Evolutionary conservation across 2,329 filamentous ascomycete species (phyloP), one percentile per base, ranked within the genome.

Genomic region (Sporothrix pseudoabietina): DNA sequence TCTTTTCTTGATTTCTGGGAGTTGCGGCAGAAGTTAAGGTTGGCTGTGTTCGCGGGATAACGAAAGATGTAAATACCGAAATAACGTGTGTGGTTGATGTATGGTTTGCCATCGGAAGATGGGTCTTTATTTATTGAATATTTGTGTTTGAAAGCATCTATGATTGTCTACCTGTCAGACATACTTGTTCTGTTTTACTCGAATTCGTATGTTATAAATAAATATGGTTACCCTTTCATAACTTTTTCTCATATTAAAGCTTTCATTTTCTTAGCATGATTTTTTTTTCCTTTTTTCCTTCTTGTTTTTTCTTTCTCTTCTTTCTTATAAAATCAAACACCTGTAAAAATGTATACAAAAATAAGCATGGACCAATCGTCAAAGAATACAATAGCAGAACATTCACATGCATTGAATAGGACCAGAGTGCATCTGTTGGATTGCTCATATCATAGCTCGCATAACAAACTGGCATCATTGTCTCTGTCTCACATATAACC

Each of bases 11-110:
- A 22, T 44, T 6, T 16, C 35, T 63, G 59, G 4, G 7, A 19
- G 26, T 35, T 22, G 41, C 63, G 63, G 63, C 63, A 66, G 44
- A 69, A 54, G 47, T 39, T 44, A 63, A 63, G 44, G 44, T 54
- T 35, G 16, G n/a, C 4, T 52, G 30, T n/a, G 26, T 54, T 35
- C 26, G 26, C 54, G 10, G 30, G 44, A 16, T 41, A 14, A 32
- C 32, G 32, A 9, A 4, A 19, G 7, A 19, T 6, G 41, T n/a
- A 49, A 30, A 66, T 66, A 49, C 8, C 63, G 4, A 49, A 66
- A 66, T 32, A 66, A 49, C 44, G 44, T 19, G 44, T 14, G 44
- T 49, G 44, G 44, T 49, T 49, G 44, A 19, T 49, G 14, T 35
- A 14, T 19, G 14, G 14, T 32, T 32, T 39, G 26, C 32, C 16